Evolutionary conservation across 305 asterid genomes (phyloP), one percentile per base, ranked within the genome.

Genomic region (Nicotiana rustica): DNA sequence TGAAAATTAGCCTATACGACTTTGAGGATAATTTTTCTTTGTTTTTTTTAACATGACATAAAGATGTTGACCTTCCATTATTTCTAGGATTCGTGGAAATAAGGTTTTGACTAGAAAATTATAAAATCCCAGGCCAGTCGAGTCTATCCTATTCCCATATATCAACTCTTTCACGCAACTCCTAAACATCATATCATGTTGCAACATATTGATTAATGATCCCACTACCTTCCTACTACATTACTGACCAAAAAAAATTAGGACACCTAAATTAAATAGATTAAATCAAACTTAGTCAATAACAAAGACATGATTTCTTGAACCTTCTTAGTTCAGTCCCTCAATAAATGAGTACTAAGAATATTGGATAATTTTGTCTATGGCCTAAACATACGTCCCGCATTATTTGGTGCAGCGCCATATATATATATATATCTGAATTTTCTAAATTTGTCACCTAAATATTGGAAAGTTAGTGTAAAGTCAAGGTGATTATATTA

Each of bases 151-250:
- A 9, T 62, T 61, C 36, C 61, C 4, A 25, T 25, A 21, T 71
- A 25, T 21, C 62, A 71, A 71, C 62, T 71, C 61, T 47, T 73
- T 13, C 52, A 73, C 64, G 79, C 64, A 73, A 73, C 79, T 49
- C 14, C 62, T 13, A 73, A 25, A 14, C 4, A 73, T 73, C 79
- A 47, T 47, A 49, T 73, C 62, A 47, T 55, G 62, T 47, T 41
- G 33, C 77, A 18, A 10, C 52, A 19, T 19, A 19, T 6, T 47
- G 62, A 73, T 25, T 47, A 73, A 73, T 70, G 18, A 70, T 15
- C 60, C 31, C 78, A 70, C 60, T 19, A 44, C 36, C 18, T 19
- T 69, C 35, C 65, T n/a, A 60, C 67, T 62, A 62, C 1, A 64
- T 21, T 9, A 10, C 3, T 3, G 1, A 21, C 35, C 4, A 60